Evolutionary conservation across 2,329 filamentous ascomycete genomes (phyloP).

Genomic region (Aspergillus niger): DNA sequence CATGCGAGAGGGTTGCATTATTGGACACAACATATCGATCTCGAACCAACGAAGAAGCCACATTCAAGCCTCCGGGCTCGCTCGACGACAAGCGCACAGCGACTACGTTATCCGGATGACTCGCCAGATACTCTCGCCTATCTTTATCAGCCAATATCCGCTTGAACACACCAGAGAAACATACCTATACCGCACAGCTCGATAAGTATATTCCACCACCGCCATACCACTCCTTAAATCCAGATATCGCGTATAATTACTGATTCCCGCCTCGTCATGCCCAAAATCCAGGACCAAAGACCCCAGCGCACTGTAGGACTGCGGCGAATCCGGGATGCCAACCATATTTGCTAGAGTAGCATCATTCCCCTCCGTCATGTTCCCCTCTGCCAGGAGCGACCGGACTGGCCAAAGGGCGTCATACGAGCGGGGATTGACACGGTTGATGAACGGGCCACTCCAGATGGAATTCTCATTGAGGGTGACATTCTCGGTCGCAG

Average conservation of each 20-base stretch:
- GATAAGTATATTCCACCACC: conserved; percentile 8
- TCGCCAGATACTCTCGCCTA: conserved; percentile 19
- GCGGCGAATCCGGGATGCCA: conserved; percentile 8
- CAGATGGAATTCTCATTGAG: conserved; percentile 27
- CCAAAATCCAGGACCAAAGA: conserved; percentile 14
- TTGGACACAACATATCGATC: conserved; percentile 2
- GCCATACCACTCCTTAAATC: conserved; percentile 10
- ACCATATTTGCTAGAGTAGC: conserved; percentile 10
- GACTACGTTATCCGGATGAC: conserved; percentile 14
- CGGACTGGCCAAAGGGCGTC: background rate
- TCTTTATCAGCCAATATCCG: background rate
- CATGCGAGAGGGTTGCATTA: background rate
- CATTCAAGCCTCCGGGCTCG: background rate
- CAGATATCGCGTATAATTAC: conserved; percentile 14
- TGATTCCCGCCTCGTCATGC: background rate
- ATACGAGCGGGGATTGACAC: conserved; percentile 13
- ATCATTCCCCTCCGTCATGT: conserved; percentile 11
- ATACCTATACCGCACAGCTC: conserved; percentile 11
- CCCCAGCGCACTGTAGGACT: conserved; percentile 17
- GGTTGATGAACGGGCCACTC: conserved; percentile 21
- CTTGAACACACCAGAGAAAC: background rate
- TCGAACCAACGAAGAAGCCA: conserved; percentile 5
- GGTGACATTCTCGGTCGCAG: conserved; percentile 17
- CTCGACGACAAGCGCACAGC: conserved; percentile 10
- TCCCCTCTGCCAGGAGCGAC: conserved; percentile 9